Base-by-base conservation (phyloP, 371 early-diverging fungal species). In the Dichotomocladium elegans region DNA sequence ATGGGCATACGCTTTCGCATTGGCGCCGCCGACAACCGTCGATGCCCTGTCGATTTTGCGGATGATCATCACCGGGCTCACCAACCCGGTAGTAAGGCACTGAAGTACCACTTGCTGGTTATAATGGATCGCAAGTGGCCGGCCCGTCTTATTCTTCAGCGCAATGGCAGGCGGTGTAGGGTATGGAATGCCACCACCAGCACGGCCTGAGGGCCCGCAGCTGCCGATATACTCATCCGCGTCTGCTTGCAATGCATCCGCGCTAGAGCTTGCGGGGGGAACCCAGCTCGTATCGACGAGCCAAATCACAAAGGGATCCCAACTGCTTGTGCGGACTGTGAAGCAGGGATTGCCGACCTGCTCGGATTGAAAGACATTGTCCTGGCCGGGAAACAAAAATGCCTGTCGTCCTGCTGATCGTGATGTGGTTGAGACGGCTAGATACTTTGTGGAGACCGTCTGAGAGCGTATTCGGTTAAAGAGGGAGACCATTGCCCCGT, bases 231-330 rank as follows among this genome's bases (percentile, higher is more conserved):
- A 37, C 15, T 37, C 37, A 12, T 37, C 37, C n/a, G 37, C 37
- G 21, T 72, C 31, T 79, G 70, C 3, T 68, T 62, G 41, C 74
- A 65, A 26, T 61, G 55, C 14, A 15, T 8, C 22, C 41, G 41
- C 12, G 41, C 17, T 37, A 50, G 26, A 22, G 41, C 29, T 19
- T 65, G 63, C 14, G 72, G 69, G 17, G 77, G n/a, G 35, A 4
- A 17, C 64, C 9, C 66, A 64, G 3, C 80, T 66, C 2, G 82
- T 80, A 58, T 90, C 83, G 30, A 90, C 88, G 17, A 87, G 78
- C 92, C 92, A 93, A 57, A 93, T 87, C 26, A 90, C 82, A 70
- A 92, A 93, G 6, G 90, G 87, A 50, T 92, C 91, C 94, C 94
- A 93, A 25, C 77, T 68, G n/a, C 80, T 77, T 21, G 88, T 87